Base-by-base conservation (phyloP, 2,329 filamentous ascomycete species). In the Madurella mycetomatis region DNA sequence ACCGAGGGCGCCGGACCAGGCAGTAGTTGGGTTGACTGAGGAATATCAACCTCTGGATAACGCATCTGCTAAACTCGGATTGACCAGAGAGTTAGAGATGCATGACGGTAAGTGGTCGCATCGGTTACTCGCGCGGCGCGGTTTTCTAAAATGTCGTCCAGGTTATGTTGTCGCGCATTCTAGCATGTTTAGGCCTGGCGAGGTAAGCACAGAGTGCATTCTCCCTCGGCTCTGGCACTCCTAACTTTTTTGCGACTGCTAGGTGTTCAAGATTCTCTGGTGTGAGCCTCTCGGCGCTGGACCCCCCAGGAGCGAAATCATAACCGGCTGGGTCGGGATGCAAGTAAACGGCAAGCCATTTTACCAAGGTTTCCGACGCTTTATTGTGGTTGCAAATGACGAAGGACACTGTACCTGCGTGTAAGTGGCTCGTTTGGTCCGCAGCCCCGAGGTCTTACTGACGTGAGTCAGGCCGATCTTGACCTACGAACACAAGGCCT, bases 191-290 rank as follows among this genome's bases (percentile, higher is more conserved):
- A 62, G 67, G 31, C 72, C 73, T 2, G 75, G 75, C 51, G 67
- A 70, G 66, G 75, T 73, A 61, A 56, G 69, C 60, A 11, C 4
- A 2, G 1, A 15, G n/a, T 2, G 16, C 30, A 18, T 8, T n/a
- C 4, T 34, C 32, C 25, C 13, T 15, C 15, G 5, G 15, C 18
- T 31, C 5, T 8, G 32, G 52, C 39, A 17, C 15, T 51, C n/a
- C 25, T 25, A 25, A 25, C 25, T 25, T 7, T 25, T 25, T 7
- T 25, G 2, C 12, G 19, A 4, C 17, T n/a, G 5, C 13, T 45
- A 64, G 78, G 75, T 83, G 16, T 79, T 82, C 66, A 83, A 82
- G 61, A 72, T 80, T 1, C 65, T 76, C 16, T 83, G 80, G 79
- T 72, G 74, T 9, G 79, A 83, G 46, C 80, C 80, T 0, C 67